These are phyloP conservation scores for Kodamaea sp. DNA, from an alignment of 1,139 yeast genomes.

Conservation along the genomic window DNA sequence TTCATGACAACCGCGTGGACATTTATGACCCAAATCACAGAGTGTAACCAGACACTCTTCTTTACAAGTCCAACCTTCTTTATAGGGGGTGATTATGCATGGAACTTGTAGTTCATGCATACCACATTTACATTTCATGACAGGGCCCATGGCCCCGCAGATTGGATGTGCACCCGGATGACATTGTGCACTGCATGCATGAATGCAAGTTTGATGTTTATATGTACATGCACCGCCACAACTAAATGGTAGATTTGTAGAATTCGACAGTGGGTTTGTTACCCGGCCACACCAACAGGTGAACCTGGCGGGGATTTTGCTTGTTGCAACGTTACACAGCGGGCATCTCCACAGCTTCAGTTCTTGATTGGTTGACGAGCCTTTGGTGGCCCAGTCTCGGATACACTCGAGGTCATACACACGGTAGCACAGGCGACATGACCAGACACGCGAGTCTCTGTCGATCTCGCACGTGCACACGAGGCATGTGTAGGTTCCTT, in stretches of 20 bases:
- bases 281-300: constrained; percentile 91
- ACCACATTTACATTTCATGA: constrained; percentile 74
- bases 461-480: constrained; percentile 84
- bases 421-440: constrained; percentile 67
- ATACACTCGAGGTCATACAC: constrained; percentile 83
- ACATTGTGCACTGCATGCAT: constrained; percentile 70
- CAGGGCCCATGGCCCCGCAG: constrained; percentile 77
- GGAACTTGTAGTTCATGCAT: constrained; percentile 61
- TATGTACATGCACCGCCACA: constrained; percentile 82
- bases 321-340: constrained; percentile 61
- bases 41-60: constrained; percentile 51
- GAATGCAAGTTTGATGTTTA: constrained; percentile 59
- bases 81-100: constrained; percentile 68
- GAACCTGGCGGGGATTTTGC: constrained; percentile 54
- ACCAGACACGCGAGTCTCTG: constrained; percentile 64
- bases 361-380: constrained; percentile 56
- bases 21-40: constrained; percentile 65
- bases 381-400: constrained; percentile 75
- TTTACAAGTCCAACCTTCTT: constrained; percentile 66
- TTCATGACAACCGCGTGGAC: constrained; percentile 51
- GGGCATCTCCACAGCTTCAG: constrained; percentile 81
- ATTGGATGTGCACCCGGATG: constrained; percentile 89
- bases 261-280: constrained; percentile 59
- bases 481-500: constrained; percentile 71
- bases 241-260: constrained; percentile 65